Base-by-base conservation (phyloP, 768 basidiomycete species). In the Lyophyllum atratum region DNA sequence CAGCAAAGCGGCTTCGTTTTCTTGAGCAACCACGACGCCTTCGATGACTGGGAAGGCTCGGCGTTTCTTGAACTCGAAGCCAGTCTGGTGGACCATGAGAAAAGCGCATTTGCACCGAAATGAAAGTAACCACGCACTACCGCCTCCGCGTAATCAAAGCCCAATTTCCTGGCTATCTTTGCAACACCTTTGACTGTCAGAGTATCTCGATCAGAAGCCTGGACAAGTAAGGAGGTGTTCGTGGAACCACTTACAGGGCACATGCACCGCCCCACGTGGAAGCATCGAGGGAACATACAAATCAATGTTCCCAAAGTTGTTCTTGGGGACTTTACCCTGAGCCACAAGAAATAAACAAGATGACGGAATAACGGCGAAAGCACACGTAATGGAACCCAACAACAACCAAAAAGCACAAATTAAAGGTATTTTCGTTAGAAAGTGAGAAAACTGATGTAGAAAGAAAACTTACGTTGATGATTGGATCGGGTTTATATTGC, bases 251-350 rank as follows among this genome's bases (percentile, higher is more conserved):
- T 74, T 67, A 95, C 95, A 92, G n/a, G 95, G 92, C 19, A 99
- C 76, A 74, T 98, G 93, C 2, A 78, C 87, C 4, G 85, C 92
- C 19, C 97, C 97, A 51, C 70, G 73, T 2, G 97, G 97, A 28
- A 98, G 80, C 97, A 99, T 99, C 3, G 92, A 88, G 26, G 92
- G 89, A 24, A 92, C 92, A 70, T 96, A 99, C 24, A 99, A 74
- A 73, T 99, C 96, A 61, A 99, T 91, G 70, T 98, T 99, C 17
- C 96, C 96, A 69, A 96, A 99, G 61, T 88, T 85, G 66, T 99
- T 99, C 75, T 92, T 95, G 6, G 95, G 95, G 28, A 99, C 83
- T 68, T 84, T 86, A 29, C 96, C 96, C 95, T 98, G 26, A 54
- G 11, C 37, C 28, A 19, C 9, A 12, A 21, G n/a, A 57, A 45